Base-by-base conservation (phyloP, 2,329 filamentous ascomycete species). In the Neonectria magnoliae region DNA sequence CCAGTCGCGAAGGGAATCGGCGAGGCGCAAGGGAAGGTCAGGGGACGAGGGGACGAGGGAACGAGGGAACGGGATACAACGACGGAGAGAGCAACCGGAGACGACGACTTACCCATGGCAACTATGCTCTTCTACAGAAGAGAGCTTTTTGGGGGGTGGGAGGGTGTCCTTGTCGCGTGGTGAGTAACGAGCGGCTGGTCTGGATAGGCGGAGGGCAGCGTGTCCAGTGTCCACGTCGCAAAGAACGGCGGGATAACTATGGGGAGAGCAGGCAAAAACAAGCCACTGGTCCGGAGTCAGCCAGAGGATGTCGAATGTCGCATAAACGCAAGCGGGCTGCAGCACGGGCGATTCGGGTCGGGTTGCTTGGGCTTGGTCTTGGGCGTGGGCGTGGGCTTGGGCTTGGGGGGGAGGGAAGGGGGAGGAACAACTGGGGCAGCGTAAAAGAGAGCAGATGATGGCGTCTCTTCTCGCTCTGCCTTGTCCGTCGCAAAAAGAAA, bases 301-400 rank as follows among this genome's bases (percentile, higher is more conserved):
- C 60, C 63, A 69, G 68, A 74, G 65, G 69, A 71, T 48, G 66
- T 73, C 68, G 68, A 71, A 68, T 75, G 68, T 77, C 74, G 75
- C 75, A 75, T 76, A 71, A 71, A 76, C 68, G 72, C 72, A 75
- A 75, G 72, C 64, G 68, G 65, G 69, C 71, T 75, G 72, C 73
- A 77, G 71, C 73, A 74, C 54, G 59, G 54, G 65, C 71, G 65
- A 73, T 73, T 73, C 67, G 68, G 58, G 69, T 73, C 69, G 68
- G 71, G 61, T 41, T 33, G 66, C 60, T 65, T 61, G 56, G 67
- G 58, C 65, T 65, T 64, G 66, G 41, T n/a, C 51, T 45, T 45
- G 42, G 42, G 41, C 41, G 29, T 58, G 42, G 59, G 65, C 57
- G 61, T 66, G 36, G 63, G 56, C 59, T 51, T 56, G 57, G 63